Conservation (phyloP, 805 yeast genomes). For the Suhomyces canberraensis region DNA sequence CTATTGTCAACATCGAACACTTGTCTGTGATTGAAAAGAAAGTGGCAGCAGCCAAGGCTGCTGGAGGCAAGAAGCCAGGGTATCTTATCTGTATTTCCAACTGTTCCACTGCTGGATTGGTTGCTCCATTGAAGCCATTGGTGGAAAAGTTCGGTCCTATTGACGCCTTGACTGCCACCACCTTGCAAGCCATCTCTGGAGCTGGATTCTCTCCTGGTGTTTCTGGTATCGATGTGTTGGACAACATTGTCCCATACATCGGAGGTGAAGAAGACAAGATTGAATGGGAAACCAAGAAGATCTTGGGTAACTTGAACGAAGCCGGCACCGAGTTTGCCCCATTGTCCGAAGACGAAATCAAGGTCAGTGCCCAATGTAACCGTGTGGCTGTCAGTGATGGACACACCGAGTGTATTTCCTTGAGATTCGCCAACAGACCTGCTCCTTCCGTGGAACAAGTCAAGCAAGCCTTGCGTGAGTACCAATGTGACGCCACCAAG, state of each 20-base stretch:
- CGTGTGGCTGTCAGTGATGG: conserved; percentile 97
- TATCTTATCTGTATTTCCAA: conserved; percentile 92
- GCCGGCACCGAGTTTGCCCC: conserved; percentile 55
- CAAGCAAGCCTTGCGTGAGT: conserved; percentile 64
- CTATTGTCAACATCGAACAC: conserved; percentile 92
- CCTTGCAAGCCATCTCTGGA: conserved; percentile 96
- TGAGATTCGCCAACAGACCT: conserved; percentile 76
- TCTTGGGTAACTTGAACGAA: conserved; percentile 63
- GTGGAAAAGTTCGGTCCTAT: conserved; percentile 89
- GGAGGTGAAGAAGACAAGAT: conserved; percentile 97
- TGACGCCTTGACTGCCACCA: conserved; percentile 80
- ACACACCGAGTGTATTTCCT: conserved; percentile 91
- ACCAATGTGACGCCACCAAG: conserved; percentile 76
- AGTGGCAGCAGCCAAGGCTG: conserved; percentile 50
- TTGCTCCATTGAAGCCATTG: conserved; percentile 94
- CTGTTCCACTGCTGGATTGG: conserved; percentile 97
- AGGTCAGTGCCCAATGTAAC: conserved; percentile 93
- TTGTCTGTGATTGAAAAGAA: conserved; percentile 65
- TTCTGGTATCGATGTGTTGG: conserved; percentile 89
- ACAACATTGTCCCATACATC: conserved; percentile 91
- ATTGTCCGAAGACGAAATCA: conserved; percentile 65
- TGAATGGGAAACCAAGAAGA: conserved; percentile 97
- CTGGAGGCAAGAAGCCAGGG: conserved; percentile 64
- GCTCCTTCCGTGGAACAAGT: conserved; percentile 84
- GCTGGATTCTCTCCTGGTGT: conserved; percentile 99